Percentiles rank a stretch among this genome's conserved stretches.
Conservation (phyloP, 192 early-diverging fungal genomes). For the Coemansia javaensis region DNA sequence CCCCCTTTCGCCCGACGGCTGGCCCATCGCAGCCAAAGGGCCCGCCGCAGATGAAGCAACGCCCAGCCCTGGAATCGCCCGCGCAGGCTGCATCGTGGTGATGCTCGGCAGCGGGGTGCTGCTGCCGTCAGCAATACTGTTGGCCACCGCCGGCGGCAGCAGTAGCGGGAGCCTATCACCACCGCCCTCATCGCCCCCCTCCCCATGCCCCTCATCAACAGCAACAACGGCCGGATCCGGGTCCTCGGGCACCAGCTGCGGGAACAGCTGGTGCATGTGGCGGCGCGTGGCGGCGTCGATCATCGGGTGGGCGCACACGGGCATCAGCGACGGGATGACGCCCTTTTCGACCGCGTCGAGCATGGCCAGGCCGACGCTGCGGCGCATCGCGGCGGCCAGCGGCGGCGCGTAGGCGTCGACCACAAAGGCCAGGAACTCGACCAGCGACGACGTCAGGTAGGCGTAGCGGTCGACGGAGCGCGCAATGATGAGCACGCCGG, state of each 20-base stretch:
- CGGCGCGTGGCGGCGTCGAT: slow-evolving; percentile 13
- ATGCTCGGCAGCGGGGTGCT: neutral
- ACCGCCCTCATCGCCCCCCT: too few relatives aligned
- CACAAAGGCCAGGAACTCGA: slow-evolving; percentile 64
- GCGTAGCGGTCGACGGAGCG: slow-evolving; percentile 59
- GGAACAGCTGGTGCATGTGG: slow-evolving; percentile 32
- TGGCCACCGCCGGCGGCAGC: slow-evolving; percentile 6
- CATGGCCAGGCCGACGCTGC: slow-evolving; percentile 54
- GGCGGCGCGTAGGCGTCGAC: slow-evolving; percentile 59
- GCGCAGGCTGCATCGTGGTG: slow-evolving; percentile 5
- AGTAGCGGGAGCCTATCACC: neutral
- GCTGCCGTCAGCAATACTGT: neutral
- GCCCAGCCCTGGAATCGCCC: neutral
- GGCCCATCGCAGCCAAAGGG: too few relatives aligned
- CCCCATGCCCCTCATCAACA: too few relatives aligned
- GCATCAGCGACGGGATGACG: slow-evolving; percentile 51
- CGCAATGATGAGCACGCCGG: slow-evolving; percentile 70
- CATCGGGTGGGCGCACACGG: slow-evolving; percentile 45
- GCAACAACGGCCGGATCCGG: too few relatives aligned
- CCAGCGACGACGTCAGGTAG: slow-evolving; percentile 59
- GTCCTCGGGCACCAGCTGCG: slow-evolving; percentile 35
- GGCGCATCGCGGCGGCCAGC: slow-evolving; percentile 45
- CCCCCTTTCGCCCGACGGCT: too few relatives aligned
- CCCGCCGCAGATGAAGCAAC: too few relatives aligned
- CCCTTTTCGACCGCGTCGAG: slow-evolving; percentile 56